Percentiles rank a stretch among this genome's conserved stretches.
Conservation (phyloP, 495 filamentous ascomycete genomes). For the Aspergillus ellipticus region DNA sequence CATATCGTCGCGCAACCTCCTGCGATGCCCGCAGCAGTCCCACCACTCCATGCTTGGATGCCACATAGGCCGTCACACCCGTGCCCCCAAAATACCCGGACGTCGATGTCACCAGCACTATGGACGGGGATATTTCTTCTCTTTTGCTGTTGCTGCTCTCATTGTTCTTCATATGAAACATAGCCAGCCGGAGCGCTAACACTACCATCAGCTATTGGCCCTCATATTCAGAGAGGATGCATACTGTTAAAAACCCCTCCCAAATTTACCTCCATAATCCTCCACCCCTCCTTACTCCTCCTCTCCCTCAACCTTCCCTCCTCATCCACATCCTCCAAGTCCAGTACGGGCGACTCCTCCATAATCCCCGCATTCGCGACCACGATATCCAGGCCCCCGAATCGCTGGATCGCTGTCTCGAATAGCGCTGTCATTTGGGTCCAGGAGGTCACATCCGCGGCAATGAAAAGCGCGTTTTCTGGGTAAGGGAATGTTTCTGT, state of each 20-base stretch:
- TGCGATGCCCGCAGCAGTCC: conserved; percentile 30
- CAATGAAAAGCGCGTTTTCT: conserved; percentile 16
- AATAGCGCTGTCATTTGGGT: conserved; percentile 46
- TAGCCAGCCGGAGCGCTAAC: conserved; percentile 18
- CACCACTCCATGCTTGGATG: conserved; percentile 31
- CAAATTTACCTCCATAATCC: conserved; percentile 33
- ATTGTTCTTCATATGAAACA: conserved; percentile 17
- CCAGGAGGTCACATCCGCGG: conserved; percentile 26
- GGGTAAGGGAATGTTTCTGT: conserved; percentile 12
- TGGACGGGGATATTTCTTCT: conserved; percentile 11
- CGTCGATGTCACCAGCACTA: conserved; percentile 24
- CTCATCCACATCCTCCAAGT: conserved; percentile 19
- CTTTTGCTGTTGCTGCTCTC: no score
- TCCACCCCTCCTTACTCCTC: conserved; percentile 17
- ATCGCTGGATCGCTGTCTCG: conserved; percentile 44
- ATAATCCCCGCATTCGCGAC: conserved; percentile 68
- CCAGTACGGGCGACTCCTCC: conserved; percentile 24
- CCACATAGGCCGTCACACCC: conserved; percentile 25
- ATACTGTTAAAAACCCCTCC: conserved; percentile 30
- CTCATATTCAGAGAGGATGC: neutral
- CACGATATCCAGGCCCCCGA: conserved; percentile 56
- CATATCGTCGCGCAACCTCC: conserved; percentile 8
- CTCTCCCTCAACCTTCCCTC: conserved; percentile 18
- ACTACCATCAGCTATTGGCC: neutral
- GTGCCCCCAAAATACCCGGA: conserved; percentile 34